Percentiles rank a stretch among this genome's conserved stretches.
Evolutionary conservation across 148 eudicot genomes (phyloP).

Genomic region (Mesembryanthemum crystallinum): DNA sequence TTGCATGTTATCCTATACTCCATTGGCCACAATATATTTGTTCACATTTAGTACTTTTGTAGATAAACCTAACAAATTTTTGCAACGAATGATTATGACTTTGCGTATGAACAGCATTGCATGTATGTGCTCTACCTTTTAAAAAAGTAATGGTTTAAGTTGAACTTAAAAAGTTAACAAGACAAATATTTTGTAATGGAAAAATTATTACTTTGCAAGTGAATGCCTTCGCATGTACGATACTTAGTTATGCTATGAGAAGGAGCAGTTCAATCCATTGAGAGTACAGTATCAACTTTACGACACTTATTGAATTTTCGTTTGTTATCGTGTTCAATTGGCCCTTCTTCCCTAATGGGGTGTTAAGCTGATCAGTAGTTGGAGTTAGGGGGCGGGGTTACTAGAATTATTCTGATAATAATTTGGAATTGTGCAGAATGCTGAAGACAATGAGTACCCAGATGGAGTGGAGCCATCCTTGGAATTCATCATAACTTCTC

Average conservation of each 20-base stretch:
- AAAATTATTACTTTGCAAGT: no score
- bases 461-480: constrained; percentile 57
- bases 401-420: background rate
- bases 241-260: background rate
- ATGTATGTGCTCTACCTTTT: no score
- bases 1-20: no score
- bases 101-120: no score
- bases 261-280: background rate
- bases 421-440: constrained; percentile 43
- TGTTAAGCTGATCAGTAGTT: background rate
- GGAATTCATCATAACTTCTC: constrained; percentile 61
- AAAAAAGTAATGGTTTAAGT: no score
- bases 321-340: background rate
- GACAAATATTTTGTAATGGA: no score
- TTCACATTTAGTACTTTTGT: no score
- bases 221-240: background rate
- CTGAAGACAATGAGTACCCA: constrained; percentile 70
- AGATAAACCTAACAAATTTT: no score
- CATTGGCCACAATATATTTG: no score
- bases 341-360: background rate
- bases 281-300: background rate
- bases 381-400: background rate
- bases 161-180: no score
- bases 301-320: background rate
- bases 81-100: no score